Conservation (phyloP, 2,329 filamentous ascomycete genomes). For the Trichophyton schoenleinii region DNA sequence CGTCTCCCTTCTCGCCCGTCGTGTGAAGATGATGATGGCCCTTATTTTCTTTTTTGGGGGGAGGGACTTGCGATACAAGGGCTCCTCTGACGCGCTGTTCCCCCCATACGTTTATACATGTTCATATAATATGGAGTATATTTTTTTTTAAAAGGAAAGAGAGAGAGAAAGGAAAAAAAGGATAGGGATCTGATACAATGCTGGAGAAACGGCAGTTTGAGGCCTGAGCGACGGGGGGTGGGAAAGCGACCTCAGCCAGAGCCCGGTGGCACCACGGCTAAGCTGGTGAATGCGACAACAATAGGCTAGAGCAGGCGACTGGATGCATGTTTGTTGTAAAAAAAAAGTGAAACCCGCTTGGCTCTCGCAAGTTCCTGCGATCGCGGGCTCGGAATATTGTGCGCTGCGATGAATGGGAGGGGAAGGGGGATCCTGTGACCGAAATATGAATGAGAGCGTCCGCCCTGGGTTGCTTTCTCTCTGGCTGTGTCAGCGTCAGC, state of each 20-base stretch:
- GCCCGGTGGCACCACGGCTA: background rate
- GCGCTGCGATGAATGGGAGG: slow-evolving; percentile 5
- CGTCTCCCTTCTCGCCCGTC: too few species aligned
- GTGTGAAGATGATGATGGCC: too few species aligned
- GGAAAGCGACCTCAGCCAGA: background rate
- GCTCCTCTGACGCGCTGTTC: too few species aligned
- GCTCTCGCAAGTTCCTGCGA: background rate
- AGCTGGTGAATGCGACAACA: background rate
- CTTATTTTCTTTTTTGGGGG: too few species aligned
- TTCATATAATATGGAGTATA: background rate
- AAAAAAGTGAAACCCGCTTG: slow-evolving; percentile 4
- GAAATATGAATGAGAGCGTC: background rate
- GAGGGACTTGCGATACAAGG: too few species aligned
- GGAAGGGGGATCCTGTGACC: slow-evolving; percentile 10
- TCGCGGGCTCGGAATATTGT: slow-evolving; percentile 13
- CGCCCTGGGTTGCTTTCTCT: background rate
- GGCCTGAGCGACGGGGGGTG: background rate
- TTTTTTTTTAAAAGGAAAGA: background rate
- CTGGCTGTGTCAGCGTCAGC: background rate
- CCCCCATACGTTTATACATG: background rate
- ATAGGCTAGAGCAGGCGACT: slow-evolving; percentile 1
- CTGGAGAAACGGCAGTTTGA: background rate
- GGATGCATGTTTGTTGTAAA: background rate
- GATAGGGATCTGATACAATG: background rate
- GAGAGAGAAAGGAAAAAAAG: too few species aligned